These are phyloP conservation scores for Globisporangium cystogenes DNA, from an alignment of 352 stramenopile genomes.

Conservation along the genomic window DNA sequence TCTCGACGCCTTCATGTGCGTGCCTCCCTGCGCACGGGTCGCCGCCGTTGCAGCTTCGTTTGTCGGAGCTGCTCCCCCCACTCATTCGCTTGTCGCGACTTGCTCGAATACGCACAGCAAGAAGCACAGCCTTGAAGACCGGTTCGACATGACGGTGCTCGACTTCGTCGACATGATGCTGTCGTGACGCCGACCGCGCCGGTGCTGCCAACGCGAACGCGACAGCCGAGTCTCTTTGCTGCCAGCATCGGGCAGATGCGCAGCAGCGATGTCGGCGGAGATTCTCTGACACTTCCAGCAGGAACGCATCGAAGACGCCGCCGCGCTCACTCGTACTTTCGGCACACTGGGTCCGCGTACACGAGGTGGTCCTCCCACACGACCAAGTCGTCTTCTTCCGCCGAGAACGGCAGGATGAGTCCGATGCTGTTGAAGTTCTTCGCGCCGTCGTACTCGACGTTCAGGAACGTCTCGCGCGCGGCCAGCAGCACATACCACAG, in stretches of 20 bases:
- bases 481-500: constrained; percentile 67
- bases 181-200: constrained; percentile 17
- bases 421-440: constrained; percentile 88
- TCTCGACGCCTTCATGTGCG: constrained; percentile 28
- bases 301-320: background rate
- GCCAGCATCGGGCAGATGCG: background rate
- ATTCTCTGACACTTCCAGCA: background rate
- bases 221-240: background rate
- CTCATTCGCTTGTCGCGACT: background rate
- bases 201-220: background rate
- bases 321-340: constrained; percentile 65
- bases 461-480: constrained; percentile 64
- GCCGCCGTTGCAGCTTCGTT: background rate
- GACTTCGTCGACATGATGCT: constrained; percentile 69
- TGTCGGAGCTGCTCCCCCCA: background rate
- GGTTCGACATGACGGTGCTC: constrained; percentile 39
- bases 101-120: constrained; percentile 17
- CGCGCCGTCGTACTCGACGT: constrained; percentile 72
- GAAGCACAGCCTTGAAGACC: constrained; percentile 40
- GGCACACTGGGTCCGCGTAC: constrained; percentile 79
- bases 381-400: constrained; percentile 77
- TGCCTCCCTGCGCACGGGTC: background rate
- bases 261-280: no score
- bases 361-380: constrained; percentile 81
- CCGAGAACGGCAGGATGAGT: constrained; percentile 71